Evolutionary conservation across 2,329 filamentous ascomycete genomes (phyloP), one percentile per base, ranked within the genome.

Genomic region (Myriosclerotinia duriaeana): DNA sequence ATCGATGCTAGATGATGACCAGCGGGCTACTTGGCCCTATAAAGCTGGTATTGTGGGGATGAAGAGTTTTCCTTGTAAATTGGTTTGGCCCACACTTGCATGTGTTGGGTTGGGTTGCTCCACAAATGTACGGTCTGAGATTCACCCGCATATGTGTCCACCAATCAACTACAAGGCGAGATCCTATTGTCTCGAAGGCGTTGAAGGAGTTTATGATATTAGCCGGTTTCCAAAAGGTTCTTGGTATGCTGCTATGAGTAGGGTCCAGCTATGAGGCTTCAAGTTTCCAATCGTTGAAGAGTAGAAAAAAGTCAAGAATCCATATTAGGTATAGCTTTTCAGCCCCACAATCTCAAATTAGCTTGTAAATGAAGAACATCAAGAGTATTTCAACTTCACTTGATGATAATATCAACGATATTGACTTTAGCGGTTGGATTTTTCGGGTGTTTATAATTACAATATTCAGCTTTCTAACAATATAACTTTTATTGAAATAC

Each of bases 21-120:
- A 0, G 0, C 0, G 1, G 1, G 2, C 14, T n/a, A 6, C 5
- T 2, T 36, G 6, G 0, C 3, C 0, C 0, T 48, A 48, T 59
- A 59, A 5, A 3, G 0, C 2, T 15, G 1, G 0, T 0, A 12
- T 40, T 20, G 42, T 22, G 42, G 56, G 56, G 56, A 6, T 48
- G 2, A 22, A 36, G 20, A 48, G 40, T 22, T 60, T 48, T 48
- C 14, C 20, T 36, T 36, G 17, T 40, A n/a, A 14, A 26, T 48
- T 36, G 48, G 36, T 42, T 22, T n/a, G 42, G 26, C 26, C 34
- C 20, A 12, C 56, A 60, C 42, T 46, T 60, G 56, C 42, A 48
- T 48, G 40, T 36, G 5, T 46, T 26, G 26, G 56, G 40, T 48
- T 46, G 42, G 17, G 9, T 48, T 36, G 17, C 56, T 59, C 56